Percentiles rank a stretch among this genome's conserved stretches.
Evolutionary conservation across 352 stramenopile genomes (phyloP).

Genomic region (Phytophthora sojae): DNA sequence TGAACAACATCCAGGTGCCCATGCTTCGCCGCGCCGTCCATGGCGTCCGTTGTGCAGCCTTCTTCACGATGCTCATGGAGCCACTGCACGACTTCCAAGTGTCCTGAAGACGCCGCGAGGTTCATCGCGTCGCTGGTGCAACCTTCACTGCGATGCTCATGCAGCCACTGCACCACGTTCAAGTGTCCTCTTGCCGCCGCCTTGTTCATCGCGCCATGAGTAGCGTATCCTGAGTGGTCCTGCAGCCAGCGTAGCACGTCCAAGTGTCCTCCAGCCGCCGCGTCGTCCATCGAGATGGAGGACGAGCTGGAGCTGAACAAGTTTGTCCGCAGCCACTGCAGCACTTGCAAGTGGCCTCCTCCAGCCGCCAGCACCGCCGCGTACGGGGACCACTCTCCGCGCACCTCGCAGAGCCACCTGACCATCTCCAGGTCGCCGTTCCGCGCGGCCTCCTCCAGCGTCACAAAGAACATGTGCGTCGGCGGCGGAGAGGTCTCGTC

Average conservation of each 20-base stretch:
- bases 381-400: conserved; percentile 43
- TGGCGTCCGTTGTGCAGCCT: conserved; percentile 29
- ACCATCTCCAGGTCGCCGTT: conserved; percentile 43
- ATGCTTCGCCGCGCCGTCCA: conserved; percentile 31
- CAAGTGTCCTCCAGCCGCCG: conserved; percentile 34
- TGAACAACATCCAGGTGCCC: conserved; percentile 27
- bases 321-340: conserved; percentile 43
- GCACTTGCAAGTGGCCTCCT: conserved; percentile 40
- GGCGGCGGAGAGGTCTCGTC: conserved; percentile 40
- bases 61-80: conserved; percentile 24
- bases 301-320: conserved; percentile 44
- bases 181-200: conserved; percentile 59
- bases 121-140: conserved; percentile 35
- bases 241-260: conserved; percentile 39
- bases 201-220: conserved; percentile 59
- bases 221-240: conserved; percentile 40
- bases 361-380: conserved; percentile 39
- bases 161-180: conserved; percentile 44
- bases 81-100: conserved; percentile 32
- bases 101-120: conserved; percentile 23
- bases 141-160: conserved; percentile 26
- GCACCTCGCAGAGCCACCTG: conserved; percentile 40
- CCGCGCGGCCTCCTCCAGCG: conserved; percentile 39
- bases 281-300: conserved; percentile 42
- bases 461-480: conserved; percentile 54